Base-by-base conservation (phyloP, 306 rosid species). In the Erythrophleum fordii region DNA sequence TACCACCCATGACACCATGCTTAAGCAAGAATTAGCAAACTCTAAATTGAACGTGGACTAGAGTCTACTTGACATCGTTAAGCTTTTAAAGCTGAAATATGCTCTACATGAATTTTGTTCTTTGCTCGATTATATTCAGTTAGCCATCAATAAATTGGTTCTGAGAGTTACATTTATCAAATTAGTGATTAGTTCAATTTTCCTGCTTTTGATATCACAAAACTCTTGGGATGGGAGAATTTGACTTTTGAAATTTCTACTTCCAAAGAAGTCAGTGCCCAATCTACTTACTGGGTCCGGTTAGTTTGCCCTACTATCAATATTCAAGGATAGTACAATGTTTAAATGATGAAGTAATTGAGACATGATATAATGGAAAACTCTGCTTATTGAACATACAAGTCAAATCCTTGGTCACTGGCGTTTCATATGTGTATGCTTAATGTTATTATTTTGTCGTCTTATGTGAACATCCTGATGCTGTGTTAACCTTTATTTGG, bases 121-220 rank as follows among this genome's bases (percentile, higher is more conserved):
- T 0, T 56, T 48, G 5, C 5, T 68, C 53, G 34, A 22, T 66
- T 66, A 66, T 37, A 20, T 66, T 37, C 17, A 35, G 7, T 22
- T 68, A 22, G 73, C 46, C 52, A 41, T 52, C 34, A 22, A 37
- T 31, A 16, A 53, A 18, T 79, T 49, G 46, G n/a, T 76, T 69
- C 49, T 51, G 13, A 8, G 12, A 28, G 52, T 14, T 22, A 7
- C 37, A 41, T 39, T 41, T 44, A 2, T 44, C 1, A 28, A 77
- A 60, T 45, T 75, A 69, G 78, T 53, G 75, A 16, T 56, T 66
- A 35, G 67, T 80, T 60, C 52, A 26, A 14, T 41, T 52, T 75
- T 70, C 13, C 44, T 75, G 79, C 9, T 23, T 56, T 46, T 18
- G 26, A 22, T 9, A 28, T 76, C 65, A 29, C 51, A 11, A 14